Conservation (phyloP, 306 rosid species). For the Corylus americana region DNA sequence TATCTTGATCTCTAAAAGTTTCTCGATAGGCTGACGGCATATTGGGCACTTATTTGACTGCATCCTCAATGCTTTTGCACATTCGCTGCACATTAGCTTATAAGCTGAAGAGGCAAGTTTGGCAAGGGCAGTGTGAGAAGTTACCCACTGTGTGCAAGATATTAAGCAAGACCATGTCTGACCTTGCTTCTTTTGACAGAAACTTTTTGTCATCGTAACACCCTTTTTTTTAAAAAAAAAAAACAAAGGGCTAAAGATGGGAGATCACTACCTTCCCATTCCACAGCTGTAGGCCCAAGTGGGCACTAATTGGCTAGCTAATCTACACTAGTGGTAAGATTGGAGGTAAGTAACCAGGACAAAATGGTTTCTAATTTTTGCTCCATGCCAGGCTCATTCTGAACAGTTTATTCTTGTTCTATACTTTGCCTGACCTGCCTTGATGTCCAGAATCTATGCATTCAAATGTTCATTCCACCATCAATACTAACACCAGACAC, state of each 20-base stretch:
- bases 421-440: background rate
- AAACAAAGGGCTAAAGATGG: no score
- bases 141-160: background rate
- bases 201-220: no score
- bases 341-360: background rate
- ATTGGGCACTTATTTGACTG: conserved; percentile 88
- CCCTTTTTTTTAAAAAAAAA: no score
- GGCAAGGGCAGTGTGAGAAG: background rate
- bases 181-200: background rate
- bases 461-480: background rate
- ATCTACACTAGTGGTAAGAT: background rate
- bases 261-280: background rate
- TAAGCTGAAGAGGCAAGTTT: background rate
- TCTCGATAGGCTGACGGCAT: conserved; percentile 84
- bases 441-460: background rate
- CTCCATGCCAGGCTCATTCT: background rate
- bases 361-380: background rate
- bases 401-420: background rate
- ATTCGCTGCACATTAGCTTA: conserved; percentile 65
- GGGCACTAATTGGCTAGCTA: background rate
- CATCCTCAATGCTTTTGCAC: conserved; percentile 74
- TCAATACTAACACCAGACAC: background rate
- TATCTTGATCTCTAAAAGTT: conserved; percentile 77
- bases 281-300: background rate
- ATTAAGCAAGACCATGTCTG: background rate